Conservation (phyloP, 2,329 filamentous ascomycete genomes). For the Penicillium psychrosexuale region DNA sequence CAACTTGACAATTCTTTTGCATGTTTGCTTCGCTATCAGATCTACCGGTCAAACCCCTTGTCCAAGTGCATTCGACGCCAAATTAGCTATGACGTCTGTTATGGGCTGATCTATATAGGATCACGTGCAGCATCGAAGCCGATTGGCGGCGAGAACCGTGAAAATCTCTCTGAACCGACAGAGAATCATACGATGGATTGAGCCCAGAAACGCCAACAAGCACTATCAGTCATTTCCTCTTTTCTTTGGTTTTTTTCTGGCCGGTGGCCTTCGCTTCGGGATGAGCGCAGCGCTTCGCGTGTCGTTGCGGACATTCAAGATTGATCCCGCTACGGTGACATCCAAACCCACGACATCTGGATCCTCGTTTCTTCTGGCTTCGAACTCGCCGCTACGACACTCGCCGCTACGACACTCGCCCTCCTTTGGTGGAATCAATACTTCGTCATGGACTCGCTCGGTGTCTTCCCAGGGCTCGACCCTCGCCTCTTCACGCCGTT, state of each 20-base stretch:
- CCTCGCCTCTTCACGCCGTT: constrained; percentile 3
- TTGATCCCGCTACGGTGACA: constrained; percentile 28
- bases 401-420: neutral
- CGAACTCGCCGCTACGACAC: neutral
- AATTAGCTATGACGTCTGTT: constrained; percentile 11
- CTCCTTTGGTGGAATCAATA: neutral
- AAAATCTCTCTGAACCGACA: constrained; percentile 17
- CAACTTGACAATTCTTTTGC: too few species aligned
- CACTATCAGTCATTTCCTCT: neutral
- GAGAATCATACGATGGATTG: constrained; percentile 13
- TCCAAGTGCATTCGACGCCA: neutral
- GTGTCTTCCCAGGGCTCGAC: neutral
- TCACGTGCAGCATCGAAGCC: constrained; percentile 24
- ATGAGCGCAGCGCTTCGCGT: constrained; percentile 36
- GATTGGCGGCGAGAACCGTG: constrained; percentile 27
- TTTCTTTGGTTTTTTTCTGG: neutral
- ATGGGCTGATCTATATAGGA: constrained; percentile 10
- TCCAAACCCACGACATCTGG: constrained; percentile 16
- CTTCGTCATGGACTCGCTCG: neutral
- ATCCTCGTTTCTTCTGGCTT: constrained; percentile 6
- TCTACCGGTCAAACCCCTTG: neutral
- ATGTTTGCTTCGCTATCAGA: neutral
- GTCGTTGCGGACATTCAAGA: constrained; percentile 32
- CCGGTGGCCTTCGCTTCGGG: constrained; percentile 18
- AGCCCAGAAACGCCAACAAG: constrained; percentile 3